Conservation (phyloP, 768 basidiomycete genomes). For the Suillus cothurnatus region DNA sequence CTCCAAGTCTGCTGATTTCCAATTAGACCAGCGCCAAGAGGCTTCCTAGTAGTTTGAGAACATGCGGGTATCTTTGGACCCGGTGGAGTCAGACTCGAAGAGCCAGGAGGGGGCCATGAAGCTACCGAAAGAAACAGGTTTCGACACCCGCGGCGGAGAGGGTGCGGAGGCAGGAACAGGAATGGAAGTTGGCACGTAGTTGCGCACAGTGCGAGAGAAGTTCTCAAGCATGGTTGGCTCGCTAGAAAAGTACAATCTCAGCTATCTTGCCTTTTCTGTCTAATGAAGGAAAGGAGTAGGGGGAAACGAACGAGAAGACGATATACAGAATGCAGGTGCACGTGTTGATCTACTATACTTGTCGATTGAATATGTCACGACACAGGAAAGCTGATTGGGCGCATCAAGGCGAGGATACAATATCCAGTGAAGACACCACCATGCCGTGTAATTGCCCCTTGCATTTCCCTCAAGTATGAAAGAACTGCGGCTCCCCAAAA, state of each 20-base stretch:
- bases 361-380: slow-evolving; percentile 15
- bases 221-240: slow-evolving; percentile 52
- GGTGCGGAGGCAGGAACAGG: slow-evolving; percentile 49
- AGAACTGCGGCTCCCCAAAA: slow-evolving; percentile 1
- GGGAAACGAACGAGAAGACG: background rate
- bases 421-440: background rate
- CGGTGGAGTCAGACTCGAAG: slow-evolving; percentile 16
- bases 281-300: slow-evolving; percentile 2
- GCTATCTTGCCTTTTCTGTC: slow-evolving; percentile 10
- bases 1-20: slow-evolving; percentile 15
- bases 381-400: slow-evolving; percentile 10
- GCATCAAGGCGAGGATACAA: slow-evolving; percentile 3
- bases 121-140: slow-evolving; percentile 49
- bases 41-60: background rate
- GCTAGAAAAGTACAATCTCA: slow-evolving; percentile 32
- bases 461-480: background rate
- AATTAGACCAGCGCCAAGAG: background rate
- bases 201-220: slow-evolving; percentile 54
- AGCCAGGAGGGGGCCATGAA: slow-evolving; percentile 37
- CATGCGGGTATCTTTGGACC: background rate
- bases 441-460: background rate
- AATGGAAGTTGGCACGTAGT: slow-evolving; percentile 55
- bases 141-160: slow-evolving; percentile 51
- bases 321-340: slow-evolving; percentile 8
- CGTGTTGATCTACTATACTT: slow-evolving; percentile 17